A percentile compares a stretch with the other conserved stretches of the same genome.
These are phyloP conservation scores for Cystobasidium pallidum DNA, from an alignment of 1,284 basidiomycete species.

Conservation along the genomic window DNA sequence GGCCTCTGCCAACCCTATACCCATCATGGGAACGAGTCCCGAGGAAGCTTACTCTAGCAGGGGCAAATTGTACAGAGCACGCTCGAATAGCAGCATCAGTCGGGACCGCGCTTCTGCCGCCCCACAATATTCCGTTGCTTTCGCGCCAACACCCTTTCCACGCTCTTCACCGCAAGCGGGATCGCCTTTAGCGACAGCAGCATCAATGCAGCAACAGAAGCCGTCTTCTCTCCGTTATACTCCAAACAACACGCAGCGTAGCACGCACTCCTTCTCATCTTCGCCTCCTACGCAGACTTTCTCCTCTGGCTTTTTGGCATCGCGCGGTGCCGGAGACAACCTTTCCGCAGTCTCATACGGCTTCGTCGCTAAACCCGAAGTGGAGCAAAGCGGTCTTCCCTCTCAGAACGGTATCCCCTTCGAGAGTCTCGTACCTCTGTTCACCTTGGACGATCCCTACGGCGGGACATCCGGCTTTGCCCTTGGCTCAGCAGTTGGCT, in stretches of 20 bases:
- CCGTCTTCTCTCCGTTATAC: slow-evolving; percentile 32
- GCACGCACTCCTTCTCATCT: slow-evolving; percentile 11
- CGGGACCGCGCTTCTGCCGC: slow-evolving; percentile 6
- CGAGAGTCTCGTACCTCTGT: slow-evolving; percentile 41
- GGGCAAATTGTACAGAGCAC: not conserved
- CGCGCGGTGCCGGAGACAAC: slow-evolving; percentile 14
- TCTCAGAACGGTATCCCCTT: slow-evolving; percentile 30
- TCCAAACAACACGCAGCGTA: not conserved
- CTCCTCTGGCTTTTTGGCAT: slow-evolving; percentile 23
- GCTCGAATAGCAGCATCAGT: slow-evolving; percentile 26
- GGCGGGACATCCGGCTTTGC: slow-evolving; percentile 10
- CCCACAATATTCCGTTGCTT: slow-evolving; percentile 33
- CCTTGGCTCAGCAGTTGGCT: slow-evolving; percentile 22
- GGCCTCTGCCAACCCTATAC: not conserved
- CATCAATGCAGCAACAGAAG: slow-evolving; percentile 10
- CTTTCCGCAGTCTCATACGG: slow-evolving; percentile 7
- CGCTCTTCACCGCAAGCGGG: slow-evolving; percentile 25
- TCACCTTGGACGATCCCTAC: slow-evolving; percentile 31
- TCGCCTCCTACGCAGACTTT: slow-evolving; percentile 15
- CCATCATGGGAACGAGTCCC: slow-evolving; percentile 3
- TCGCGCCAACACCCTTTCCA: slow-evolving; percentile 29
- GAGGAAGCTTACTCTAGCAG: not conserved
- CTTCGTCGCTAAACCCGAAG: not conserved
- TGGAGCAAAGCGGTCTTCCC: not conserved
- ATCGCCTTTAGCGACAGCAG: slow-evolving; percentile 14